Base-by-base conservation (phyloP, 2,329 filamentous ascomycete genomes). In the Stylonectria norvegica region DNA sequence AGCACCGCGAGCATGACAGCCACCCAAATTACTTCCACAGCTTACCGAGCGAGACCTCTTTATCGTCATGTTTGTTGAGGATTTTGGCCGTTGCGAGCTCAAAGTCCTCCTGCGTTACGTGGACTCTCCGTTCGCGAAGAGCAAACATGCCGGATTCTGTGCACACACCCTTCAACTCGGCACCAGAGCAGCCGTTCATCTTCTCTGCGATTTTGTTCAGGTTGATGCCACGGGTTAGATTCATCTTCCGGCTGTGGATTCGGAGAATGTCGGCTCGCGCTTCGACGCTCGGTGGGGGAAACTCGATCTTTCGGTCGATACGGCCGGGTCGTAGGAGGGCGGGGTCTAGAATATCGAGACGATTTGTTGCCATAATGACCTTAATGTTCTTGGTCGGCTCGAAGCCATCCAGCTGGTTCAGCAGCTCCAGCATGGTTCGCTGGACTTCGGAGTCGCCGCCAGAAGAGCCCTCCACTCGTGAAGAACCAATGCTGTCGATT, bases 311-410 rank as follows among this genome's bases (percentile, higher is more conserved):
- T 59, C 93, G 80, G 75, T 98, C 93, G 66, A 98, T 97, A 59
- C 93, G 87, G 37, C 93, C 93, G n/a, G 93, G 93, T 57, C 93
- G 85, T 53, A 98, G 76, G 31, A 98, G 78, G 2, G 93, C 93
- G 2, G 93, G 93, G 65, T 98, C 93, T 33, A 98, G 80, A 50
- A 98, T 97, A 59, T 98, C 93, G 50, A 98, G 79, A 64, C 93
- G 87, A 70, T 98, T 98, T 34, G 93, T 98, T 39, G 93, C 93
- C 91, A 98, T 98, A 71, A 98, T 95, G 66, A 98, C 89, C 70
- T 98, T 98, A 81, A 98, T 98, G 71, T 97, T 97, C 76, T 98
- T 98, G 33, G 91, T 97, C 5, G 93, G 93, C 70, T 97, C 93
- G 68, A 98, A 98, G 36, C 93, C 93, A 63, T 98, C 93, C 45